phyloP scores from a whole-genome alignment of 257 asterid genomes.

The Gentiana straminea region DNA sequence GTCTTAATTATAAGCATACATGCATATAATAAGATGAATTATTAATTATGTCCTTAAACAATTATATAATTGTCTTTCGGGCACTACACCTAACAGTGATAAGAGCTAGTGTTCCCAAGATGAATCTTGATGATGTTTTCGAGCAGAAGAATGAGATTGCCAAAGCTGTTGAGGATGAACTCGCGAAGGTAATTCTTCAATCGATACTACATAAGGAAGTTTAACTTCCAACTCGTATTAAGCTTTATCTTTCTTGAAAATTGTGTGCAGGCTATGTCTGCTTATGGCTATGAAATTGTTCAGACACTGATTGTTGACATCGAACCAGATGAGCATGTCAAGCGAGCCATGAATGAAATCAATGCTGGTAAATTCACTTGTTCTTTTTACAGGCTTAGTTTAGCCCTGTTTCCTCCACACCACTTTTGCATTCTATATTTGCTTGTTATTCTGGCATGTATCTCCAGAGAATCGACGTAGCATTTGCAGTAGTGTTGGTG shows the following conservation, averaged over 20 bases:
- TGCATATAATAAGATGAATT: too few species aligned
- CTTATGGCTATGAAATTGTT: slow-evolving; percentile 73
- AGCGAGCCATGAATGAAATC: slow-evolving; percentile 85
- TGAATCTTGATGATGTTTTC: slow-evolving; percentile 56
- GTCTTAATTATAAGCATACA: too few species aligned
- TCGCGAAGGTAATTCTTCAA: slow-evolving; percentile 41
- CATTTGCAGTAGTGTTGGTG: too few species aligned
- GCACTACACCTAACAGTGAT: too few species aligned
- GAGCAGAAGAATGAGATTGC: slow-evolving; percentile 88
- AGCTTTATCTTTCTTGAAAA: slow-evolving; percentile 1
- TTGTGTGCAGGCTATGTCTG: slow-evolving; percentile 67
- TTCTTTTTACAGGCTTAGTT: slow-evolving; percentile 1
- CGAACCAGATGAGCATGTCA: slow-evolving; percentile 82
- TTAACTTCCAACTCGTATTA: neutral
- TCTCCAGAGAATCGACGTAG: too few species aligned
- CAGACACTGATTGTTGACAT: slow-evolving; percentile 86
- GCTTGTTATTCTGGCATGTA: too few species aligned
- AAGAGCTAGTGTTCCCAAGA: slow-evolving; percentile 78
- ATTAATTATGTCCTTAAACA: too few species aligned
- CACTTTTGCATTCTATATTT: neutral
- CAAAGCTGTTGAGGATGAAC: slow-evolving; percentile 71
- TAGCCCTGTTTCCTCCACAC: slow-evolving; percentile 3
- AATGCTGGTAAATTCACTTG: slow-evolving; percentile 51
- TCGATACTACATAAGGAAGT: neutral
- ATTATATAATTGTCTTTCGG: too few species aligned